phyloP scores from a whole-genome alignment of 495 filamentous ascomycete species.

The Tuber aestivum region DNA sequence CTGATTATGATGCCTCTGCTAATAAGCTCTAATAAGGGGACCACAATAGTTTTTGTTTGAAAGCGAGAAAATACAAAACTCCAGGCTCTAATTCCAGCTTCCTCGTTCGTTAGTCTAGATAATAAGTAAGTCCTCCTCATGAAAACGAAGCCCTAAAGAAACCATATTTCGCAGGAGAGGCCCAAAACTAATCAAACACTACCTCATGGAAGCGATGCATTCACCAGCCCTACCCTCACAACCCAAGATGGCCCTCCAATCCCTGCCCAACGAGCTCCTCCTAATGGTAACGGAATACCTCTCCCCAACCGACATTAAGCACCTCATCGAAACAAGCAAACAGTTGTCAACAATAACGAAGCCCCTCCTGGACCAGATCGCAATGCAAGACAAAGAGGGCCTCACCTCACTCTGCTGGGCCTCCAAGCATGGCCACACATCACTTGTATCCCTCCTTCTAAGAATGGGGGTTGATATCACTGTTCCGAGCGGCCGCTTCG shows the following conservation, averaged over 20 bases:
- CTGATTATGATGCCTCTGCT: not conserved
- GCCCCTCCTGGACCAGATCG: constrained; percentile 8
- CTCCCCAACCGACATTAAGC: constrained; percentile 6
- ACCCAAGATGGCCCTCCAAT: constrained; percentile 16
- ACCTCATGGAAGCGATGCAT: not conserved
- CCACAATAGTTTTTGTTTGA: not conserved
- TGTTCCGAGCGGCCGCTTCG: not conserved
- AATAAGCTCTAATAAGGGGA: not conserved
- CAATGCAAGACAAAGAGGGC: constrained; percentile 12
- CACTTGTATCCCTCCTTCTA: not conserved
- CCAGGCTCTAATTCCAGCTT: not conserved
- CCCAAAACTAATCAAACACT: not conserved
- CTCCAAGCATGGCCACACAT: not conserved
- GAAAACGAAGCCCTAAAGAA: not conserved
- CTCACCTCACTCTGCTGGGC: constrained; percentile 4
- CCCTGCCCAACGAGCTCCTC: constrained; percentile 24
- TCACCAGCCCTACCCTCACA: not conserved
- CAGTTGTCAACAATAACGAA: constrained; percentile 5
- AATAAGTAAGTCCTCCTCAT: not conserved
- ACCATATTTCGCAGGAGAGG: not conserved
- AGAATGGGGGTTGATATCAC: not conserved
- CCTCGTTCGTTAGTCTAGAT: not conserved
- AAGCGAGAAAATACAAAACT: not conserved
- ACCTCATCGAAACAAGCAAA: constrained; percentile 10
- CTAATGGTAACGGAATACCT: constrained; percentile 7